These are phyloP conservation scores for Colletotrichum paranaense DNA, from an alignment of 2,329 filamentous ascomycete species.

Conservation along the genomic window DNA sequence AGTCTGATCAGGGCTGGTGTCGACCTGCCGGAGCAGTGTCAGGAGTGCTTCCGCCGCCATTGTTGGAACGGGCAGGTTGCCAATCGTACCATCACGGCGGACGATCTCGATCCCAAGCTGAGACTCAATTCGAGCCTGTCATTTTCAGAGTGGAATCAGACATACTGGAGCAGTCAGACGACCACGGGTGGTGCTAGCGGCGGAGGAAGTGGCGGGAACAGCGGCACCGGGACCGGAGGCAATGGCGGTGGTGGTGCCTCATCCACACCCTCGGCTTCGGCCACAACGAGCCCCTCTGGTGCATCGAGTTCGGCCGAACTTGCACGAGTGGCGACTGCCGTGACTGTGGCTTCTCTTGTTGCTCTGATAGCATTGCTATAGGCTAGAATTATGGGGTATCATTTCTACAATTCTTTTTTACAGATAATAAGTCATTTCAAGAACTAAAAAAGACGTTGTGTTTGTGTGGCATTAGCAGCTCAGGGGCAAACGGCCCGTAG, in stretches of 20 bases:
- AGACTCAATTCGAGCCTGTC: conserved; percentile 39
- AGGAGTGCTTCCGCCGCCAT: conserved; percentile 40
- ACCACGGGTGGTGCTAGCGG: background rate
- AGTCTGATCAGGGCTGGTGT: conserved; percentile 61
- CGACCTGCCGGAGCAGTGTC: conserved; percentile 39
- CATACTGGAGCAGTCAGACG: conserved; percentile 15
- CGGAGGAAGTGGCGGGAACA: background rate
- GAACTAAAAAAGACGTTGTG: conserved; percentile 6
- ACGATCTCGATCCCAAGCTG: conserved; percentile 35
- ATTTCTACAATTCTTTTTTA: background rate
- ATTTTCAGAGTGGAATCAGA: conserved; percentile 41
- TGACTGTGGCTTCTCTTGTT: conserved; percentile 16
- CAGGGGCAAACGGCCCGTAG: conserved; percentile 13
- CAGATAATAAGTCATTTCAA: background rate
- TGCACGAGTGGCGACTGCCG: background rate
- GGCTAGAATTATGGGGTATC: background rate
- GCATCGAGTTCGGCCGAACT: background rate
- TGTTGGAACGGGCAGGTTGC: conserved; percentile 41
- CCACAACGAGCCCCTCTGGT: background rate
- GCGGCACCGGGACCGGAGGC: background rate
- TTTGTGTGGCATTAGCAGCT: conserved; percentile 19
- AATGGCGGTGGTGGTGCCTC: background rate
- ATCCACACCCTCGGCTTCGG: background rate
- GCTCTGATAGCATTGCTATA: background rate
- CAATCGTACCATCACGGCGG: conserved; percentile 23